Conservation (phyloP, 1,284 basidiomycete species). For the Grifola frondosa region DNA sequence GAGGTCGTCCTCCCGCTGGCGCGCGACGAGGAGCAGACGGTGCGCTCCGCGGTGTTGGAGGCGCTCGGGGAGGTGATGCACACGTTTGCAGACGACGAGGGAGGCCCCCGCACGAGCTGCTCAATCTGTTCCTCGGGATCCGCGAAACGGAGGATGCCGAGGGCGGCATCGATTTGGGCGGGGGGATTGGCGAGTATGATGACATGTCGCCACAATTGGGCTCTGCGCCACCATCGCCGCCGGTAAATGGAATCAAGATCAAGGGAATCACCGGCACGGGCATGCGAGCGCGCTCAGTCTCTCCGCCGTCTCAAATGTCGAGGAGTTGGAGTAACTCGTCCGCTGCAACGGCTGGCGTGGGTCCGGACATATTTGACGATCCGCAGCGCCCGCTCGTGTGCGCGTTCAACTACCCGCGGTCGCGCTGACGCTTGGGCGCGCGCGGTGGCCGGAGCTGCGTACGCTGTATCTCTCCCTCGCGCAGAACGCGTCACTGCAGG, state of each 20-base stretch:
- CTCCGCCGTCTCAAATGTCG: conserved; percentile 16
- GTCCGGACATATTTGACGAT: conserved; percentile 38
- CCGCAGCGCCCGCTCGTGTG: conserved; percentile 83
- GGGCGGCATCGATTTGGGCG: too few relatives aligned
- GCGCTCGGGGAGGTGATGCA: conserved; percentile 90
- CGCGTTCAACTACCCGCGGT: conserved; percentile 95
- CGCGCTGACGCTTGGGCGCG: conserved; percentile 76
- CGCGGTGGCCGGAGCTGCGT: conserved; percentile 79
- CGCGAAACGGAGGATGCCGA: conserved; percentile 23
- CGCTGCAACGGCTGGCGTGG: conserved; percentile 17
- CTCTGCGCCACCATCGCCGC: conserved; percentile 3
- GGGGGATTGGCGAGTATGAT: too few relatives aligned
- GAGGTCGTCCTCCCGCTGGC: conserved; percentile 63
- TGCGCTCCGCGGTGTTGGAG: conserved; percentile 84
- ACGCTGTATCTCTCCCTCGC: conserved; percentile 69
- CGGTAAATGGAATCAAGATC: too few relatives aligned
- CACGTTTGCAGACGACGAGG: conserved; percentile 71
- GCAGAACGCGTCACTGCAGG: conserved; percentile 56
- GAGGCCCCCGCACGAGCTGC: conserved; percentile 79
- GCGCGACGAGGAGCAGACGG: conserved; percentile 66
- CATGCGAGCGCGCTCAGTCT: conserved; percentile 10
- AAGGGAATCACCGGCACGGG: too few relatives aligned
- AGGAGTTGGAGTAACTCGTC: conserved; percentile 27
- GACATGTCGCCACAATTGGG: conserved; percentile 1
- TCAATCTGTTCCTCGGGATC: conserved; percentile 59